Base-by-base conservation (phyloP, 1,284 basidiomycete species). In the Puccinia sorghi region DNA sequence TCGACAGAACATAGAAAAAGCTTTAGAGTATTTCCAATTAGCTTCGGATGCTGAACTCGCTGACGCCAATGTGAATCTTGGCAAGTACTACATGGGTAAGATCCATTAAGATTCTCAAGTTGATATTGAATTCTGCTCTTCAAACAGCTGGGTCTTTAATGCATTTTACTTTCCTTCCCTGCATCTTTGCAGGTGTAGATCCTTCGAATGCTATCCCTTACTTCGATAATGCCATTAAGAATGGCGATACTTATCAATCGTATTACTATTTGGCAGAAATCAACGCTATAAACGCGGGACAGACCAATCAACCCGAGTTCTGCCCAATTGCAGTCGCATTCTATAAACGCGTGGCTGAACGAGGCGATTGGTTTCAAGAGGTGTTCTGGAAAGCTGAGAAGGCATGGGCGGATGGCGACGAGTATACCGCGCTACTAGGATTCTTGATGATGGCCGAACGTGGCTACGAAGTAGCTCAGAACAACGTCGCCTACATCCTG, bases 391-490 rank as follows among this genome's bases (percentile, higher is more conserved):
- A 94, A 32, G 94, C 93, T 0, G 93, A 96, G 83, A 86, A 87
- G 73, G 89, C 90, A 11, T 94, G 94, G 92, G 87, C 88, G 82
- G 86, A 88, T 5, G 91, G 89, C 1, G 90, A 91, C 9, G 88
- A 90, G 75, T 83, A 84, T 83, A 85, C 80, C 76, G 92, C 92
- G 1, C 89, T 97, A 86, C 86, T 97, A n/a, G 90, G 91, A 67
- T 97, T 94, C 92, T 94, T 92, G 91, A 88, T 97, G 73, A 91
- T 94, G 48, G 93, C 93, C 5, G 97, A 99, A 86, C 87, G 92
- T 81, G 97, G 97, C 0, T 91, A 89, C 72, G 96, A 99, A 85
- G 88, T 91, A 50, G 96, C 93, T 1, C 95, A 98, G 86, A 98
- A 95, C 84, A 99, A 99, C 83, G 86, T 99, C 12, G 97, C 95